Percentiles rank a stretch among this genome's conserved stretches.
phyloP scores from a whole-genome alignment of 768 basidiomycete genomes.

The Boletus rubropictus region DNA sequence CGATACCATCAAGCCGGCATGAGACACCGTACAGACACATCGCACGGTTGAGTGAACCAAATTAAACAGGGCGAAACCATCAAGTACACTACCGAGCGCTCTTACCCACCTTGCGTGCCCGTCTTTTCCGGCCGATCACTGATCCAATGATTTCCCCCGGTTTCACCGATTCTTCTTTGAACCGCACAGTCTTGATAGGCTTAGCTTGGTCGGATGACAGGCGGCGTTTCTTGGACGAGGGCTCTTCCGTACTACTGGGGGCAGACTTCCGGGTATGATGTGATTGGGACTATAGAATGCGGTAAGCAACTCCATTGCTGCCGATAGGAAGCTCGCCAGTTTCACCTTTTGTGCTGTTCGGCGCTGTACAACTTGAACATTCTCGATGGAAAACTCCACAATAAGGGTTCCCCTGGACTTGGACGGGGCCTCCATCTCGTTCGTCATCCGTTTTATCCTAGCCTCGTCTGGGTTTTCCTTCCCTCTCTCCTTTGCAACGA shows the following conservation, averaged over 20 bases:
- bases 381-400: slow-evolving; percentile 97
- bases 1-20: no score
- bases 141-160: slow-evolving; percentile 50
- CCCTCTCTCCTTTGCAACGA: slow-evolving; percentile 49
- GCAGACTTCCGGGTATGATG: slow-evolving; percentile 1
- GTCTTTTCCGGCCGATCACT: slow-evolving; percentile 77
- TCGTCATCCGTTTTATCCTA: slow-evolving; percentile 54
- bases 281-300: slow-evolving; percentile 4
- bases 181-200: slow-evolving; percentile 19
- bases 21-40: no score
- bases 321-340: slow-evolving; percentile 3
- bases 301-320: background rate
- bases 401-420: slow-evolving; percentile 56
- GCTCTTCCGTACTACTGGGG: slow-evolving; percentile 25
- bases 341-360: slow-evolving; percentile 50
- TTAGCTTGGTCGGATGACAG: slow-evolving; percentile 22
- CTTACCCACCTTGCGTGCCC: slow-evolving; percentile 47
- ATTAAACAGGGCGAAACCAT: background rate
- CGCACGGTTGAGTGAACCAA: background rate
- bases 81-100: slow-evolving; percentile 11
- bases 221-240: slow-evolving; percentile 38
- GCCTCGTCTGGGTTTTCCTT: slow-evolving; percentile 44
- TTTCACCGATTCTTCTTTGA: slow-evolving; percentile 19
- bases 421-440: slow-evolving; percentile 39
- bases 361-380: slow-evolving; percentile 81